These are phyloP conservation scores for Takakia lepidozioides DNA, from an alignment of 225 moss, liverwort and hornwort genomes.

Conservation along the genomic window DNA sequence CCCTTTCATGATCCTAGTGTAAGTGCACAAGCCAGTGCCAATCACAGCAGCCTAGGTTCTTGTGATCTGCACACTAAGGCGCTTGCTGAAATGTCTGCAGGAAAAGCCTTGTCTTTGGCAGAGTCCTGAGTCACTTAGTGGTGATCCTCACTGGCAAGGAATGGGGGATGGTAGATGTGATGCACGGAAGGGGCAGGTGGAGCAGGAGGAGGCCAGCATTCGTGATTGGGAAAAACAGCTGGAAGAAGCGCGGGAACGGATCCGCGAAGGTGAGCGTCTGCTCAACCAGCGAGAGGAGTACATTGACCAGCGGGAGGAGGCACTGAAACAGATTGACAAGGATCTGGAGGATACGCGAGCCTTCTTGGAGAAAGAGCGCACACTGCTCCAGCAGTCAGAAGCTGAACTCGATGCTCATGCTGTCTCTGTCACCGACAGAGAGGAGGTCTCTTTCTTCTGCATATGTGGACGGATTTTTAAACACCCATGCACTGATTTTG, in stretches of 20 bases:
- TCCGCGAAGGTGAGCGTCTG: conserved; percentile 90
- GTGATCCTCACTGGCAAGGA: conserved; percentile 1
- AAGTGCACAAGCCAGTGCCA: not conserved
- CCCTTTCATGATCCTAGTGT: too few relatives aligned
- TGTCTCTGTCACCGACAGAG: conserved; percentile 43
- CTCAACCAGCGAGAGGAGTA: conserved; percentile 73
- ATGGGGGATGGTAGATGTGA: conserved; percentile 42
- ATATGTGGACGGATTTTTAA: too few relatives aligned
- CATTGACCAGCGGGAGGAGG: conserved; percentile 53
- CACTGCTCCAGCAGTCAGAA: conserved; percentile 51
- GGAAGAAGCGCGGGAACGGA: conserved; percentile 74
- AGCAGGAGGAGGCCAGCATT: conserved; percentile 66
- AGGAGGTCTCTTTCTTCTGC: too few relatives aligned
- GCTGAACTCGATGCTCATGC: conserved; percentile 50
- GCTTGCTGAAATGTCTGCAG: too few relatives aligned
- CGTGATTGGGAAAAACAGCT: conserved; percentile 79
- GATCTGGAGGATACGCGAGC: conserved; percentile 47
- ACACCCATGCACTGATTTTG: too few relatives aligned
- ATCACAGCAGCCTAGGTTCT: conserved; percentile 1
- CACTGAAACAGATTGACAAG: conserved; percentile 41
- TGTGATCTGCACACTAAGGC: too few relatives aligned
- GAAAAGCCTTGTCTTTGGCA: too few relatives aligned
- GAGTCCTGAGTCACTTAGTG: conserved; percentile 4
- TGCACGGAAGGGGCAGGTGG: conserved; percentile 77
- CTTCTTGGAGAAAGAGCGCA: conserved; percentile 59